A percentile compares a stretch with the other conserved stretches of the same genome.
Evolutionary conservation across 495 filamentous ascomycete genomes (phyloP).

Genomic region (Eremomyces bilateralis): DNA sequence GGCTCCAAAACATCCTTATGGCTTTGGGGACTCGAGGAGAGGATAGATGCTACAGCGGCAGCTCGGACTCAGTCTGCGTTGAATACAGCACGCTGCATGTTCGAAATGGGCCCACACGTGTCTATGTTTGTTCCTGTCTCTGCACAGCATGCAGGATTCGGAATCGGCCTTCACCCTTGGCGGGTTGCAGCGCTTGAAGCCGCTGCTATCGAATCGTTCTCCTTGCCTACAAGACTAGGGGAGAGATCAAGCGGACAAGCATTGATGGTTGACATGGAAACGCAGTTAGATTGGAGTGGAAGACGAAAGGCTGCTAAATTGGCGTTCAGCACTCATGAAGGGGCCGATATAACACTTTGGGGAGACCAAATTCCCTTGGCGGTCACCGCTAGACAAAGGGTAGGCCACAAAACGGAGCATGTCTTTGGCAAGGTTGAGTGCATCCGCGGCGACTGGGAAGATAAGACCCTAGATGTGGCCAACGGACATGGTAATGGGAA

Average conservation of each 20-base stretch:
- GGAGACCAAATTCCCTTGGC: no score
- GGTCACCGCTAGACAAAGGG: no score
- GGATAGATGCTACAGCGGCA: slow-evolving; percentile 35
- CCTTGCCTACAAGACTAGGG: slow-evolving; percentile 52
- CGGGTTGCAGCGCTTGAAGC: slow-evolving; percentile 59
- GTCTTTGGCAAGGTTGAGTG: no score
- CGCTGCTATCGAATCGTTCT: slow-evolving; percentile 57
- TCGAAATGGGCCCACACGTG: slow-evolving; percentile 41
- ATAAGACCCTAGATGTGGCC: not conserved
- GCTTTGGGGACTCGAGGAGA: slow-evolving; percentile 64
- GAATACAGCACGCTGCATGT: slow-evolving; percentile 48
- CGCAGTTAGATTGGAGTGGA: slow-evolving; percentile 51
- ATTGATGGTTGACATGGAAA: slow-evolving; percentile 42
- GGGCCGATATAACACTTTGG: not conserved
- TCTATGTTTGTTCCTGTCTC: slow-evolving; percentile 65
- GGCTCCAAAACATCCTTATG: slow-evolving; percentile 67
- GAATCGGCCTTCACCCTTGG: slow-evolving; percentile 54
- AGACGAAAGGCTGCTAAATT: slow-evolving; percentile 63
- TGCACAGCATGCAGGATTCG: slow-evolving; percentile 30
- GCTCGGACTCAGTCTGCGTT: slow-evolving; percentile 13
- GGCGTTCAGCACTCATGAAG: slow-evolving; percentile 22
- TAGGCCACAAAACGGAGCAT: no score
- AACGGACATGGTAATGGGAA: not conserved
- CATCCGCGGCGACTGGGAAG: not conserved
- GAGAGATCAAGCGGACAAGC: slow-evolving; percentile 22